A percentile compares a stretch with the other conserved stretches of the same genome.
These are phyloP conservation scores for Scedosporium boydii DNA, from an alignment of 2,329 filamentous ascomycete species.

Conservation along the genomic window DNA sequence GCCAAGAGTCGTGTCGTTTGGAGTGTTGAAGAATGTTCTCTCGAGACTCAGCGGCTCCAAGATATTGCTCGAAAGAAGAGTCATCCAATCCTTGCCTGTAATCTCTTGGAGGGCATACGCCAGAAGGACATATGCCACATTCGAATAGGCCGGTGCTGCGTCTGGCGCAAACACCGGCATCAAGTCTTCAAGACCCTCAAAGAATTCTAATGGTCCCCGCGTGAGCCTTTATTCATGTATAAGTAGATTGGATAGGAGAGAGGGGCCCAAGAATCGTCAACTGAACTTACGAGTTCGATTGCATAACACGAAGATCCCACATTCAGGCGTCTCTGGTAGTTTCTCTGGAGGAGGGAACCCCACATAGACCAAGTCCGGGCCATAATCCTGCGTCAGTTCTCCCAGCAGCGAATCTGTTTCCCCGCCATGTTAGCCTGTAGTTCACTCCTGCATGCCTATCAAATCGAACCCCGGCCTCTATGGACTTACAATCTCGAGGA, in stretches of 20 bases:
- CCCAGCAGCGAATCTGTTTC: slow-evolving; percentile 7
- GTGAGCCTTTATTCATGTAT: background rate
- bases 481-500: slow-evolving; percentile 21
- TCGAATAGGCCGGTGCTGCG: slow-evolving; percentile 24
- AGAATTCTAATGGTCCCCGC: slow-evolving; percentile 8
- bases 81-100: slow-evolving; percentile 20
- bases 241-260: background rate
- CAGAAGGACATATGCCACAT: slow-evolving; percentile 25
- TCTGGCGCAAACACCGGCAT: slow-evolving; percentile 22
- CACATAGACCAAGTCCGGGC: background rate
- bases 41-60: slow-evolving; percentile 21
- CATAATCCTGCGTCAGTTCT: slow-evolving; percentile 8
- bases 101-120: slow-evolving; percentile 29
- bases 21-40: slow-evolving; percentile 15
- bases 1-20: slow-evolving; percentile 11
- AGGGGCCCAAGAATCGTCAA: background rate
- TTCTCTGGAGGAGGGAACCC: slow-evolving; percentile 9
- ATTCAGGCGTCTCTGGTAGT: slow-evolving; percentile 8
- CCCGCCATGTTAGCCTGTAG: background rate
- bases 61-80: slow-evolving; percentile 20
- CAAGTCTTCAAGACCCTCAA: slow-evolving; percentile 13
- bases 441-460: background rate
- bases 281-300: slow-evolving; percentile 8
- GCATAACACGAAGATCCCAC: slow-evolving; percentile 7
- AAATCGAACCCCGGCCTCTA: too few species aligned